Evolutionary conservation across 192 early-diverging fungal species (phyloP), one percentile per base, ranked within the genome.

Genomic region (Pilobolus umbonatus): DNA sequence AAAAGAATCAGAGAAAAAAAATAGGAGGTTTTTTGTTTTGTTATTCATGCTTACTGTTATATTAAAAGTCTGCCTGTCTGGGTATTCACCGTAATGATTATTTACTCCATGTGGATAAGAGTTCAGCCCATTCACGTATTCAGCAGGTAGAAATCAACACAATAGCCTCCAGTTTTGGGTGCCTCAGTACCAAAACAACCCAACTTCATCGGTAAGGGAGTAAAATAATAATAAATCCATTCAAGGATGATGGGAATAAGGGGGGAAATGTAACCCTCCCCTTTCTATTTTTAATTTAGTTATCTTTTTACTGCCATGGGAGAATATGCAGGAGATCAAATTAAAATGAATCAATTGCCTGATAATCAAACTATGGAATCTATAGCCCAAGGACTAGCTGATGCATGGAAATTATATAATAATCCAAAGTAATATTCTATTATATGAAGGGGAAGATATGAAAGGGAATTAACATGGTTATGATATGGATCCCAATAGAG

Each of bases 141-240:
- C 85, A 95, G 66, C 96, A 98, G 66, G 96, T 98, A 1, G 96
- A 98, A 60, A 85, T 95, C 61, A 98, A 98, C 72, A 97, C 96
- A 4, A 95, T 98, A 70, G 81, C 94, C 4, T 77, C 88, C 5
- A 91, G 88, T n/a, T 98, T 98, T 71, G 82, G 86, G 11, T 84
- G 87, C 61, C 75, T 98, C 14, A 92, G 90, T 1, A 71, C 81
- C 0, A 68, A 87, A 38, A 85, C 86, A 12, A 74, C 77, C 15
- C 78, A 94, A 43, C 72, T 98, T 29, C 96, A 98, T 63, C 67
- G 75, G 87, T 92, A 80, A 61, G 55, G 48, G 32, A 24, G 45
- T 24, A 21, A 24, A 19, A 45, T 5, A n/a, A n/a, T 39, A 24
- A 32, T 0, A 65, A 86, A 43, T n/a, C n/a, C n/a, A n/a, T n/a